Evolutionary conservation across 2,329 filamentous ascomycete genomes (phyloP).

Genomic region (Aspergillus puulaauensis): DNA sequence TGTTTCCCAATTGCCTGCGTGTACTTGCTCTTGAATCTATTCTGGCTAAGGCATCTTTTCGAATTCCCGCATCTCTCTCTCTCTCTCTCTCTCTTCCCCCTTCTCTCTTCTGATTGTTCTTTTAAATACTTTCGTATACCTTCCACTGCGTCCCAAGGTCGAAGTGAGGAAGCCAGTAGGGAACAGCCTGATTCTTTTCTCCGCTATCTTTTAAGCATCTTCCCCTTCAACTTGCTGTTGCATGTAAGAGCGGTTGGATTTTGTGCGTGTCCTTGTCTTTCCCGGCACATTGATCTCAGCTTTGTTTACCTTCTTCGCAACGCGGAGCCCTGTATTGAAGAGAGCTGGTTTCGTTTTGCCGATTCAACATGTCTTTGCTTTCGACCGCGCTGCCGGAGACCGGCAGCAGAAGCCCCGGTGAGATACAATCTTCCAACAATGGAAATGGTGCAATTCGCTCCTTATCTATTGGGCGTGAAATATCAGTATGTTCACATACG

Average conservation of each 20-base stretch:
- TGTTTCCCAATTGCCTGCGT: slow-evolving; percentile 16
- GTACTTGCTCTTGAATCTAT: slow-evolving; percentile 7
- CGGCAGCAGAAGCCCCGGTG: slow-evolving; percentile 24
- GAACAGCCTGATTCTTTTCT: slow-evolving; percentile 18
- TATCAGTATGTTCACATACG: slow-evolving; percentile 24
- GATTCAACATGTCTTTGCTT: slow-evolving; percentile 29
- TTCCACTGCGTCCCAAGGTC: slow-evolving; percentile 5
- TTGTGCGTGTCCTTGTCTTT: slow-evolving; percentile 17
- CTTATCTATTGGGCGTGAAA: slow-evolving; percentile 23
- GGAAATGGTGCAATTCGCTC: slow-evolving; percentile 16
- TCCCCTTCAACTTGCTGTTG: slow-evolving; percentile 19
- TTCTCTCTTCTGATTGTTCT: slow-evolving; percentile 13
- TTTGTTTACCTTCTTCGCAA: slow-evolving; percentile 12
- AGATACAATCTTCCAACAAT: slow-evolving; percentile 20
- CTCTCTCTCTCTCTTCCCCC: too few species aligned
- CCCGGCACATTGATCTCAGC: slow-evolving; percentile 8
- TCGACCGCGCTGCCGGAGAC: slow-evolving; percentile 24
- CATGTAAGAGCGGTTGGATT: slow-evolving; percentile 27
- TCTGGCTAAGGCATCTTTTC: slow-evolving; percentile 5
- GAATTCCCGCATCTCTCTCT: slow-evolving; percentile 21
- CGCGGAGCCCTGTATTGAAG: neutral
- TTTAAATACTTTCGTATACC: slow-evolving; percentile 23
- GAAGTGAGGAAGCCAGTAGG: neutral
- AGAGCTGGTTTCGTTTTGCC: neutral
- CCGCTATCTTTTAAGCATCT: slow-evolving; percentile 24